phyloP scores from a whole-genome alignment of 257 asterid species.

The Rehmannia glutinosa region DNA sequence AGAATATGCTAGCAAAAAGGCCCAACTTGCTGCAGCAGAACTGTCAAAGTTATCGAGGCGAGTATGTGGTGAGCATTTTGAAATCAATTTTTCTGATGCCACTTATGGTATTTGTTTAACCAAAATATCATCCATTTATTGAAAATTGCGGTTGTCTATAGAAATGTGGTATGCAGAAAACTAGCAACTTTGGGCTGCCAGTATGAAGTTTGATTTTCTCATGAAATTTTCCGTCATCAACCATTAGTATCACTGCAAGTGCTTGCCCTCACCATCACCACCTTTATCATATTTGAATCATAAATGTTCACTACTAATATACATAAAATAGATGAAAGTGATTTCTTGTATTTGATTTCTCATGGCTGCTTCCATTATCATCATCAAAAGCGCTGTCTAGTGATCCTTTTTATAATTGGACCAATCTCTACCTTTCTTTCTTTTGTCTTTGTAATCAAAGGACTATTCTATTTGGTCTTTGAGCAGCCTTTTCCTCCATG shows the following conservation, averaged over 20 bases:
- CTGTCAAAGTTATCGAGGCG: slow-evolving; percentile 95
- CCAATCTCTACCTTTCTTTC: neutral
- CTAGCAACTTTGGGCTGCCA: neutral
- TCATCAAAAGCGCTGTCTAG: neutral
- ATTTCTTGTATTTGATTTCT: neutral
- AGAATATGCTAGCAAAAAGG: slow-evolving; percentile 93
- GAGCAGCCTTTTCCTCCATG: slow-evolving; percentile 6
- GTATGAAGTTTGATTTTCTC: neutral
- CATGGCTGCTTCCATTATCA: neutral
- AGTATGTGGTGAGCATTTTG: slow-evolving; percentile 79
- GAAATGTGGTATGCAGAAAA: slow-evolving; percentile 3
- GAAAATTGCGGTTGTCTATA: neutral
- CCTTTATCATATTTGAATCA: slow-evolving; percentile 6
- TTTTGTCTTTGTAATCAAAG: neutral
- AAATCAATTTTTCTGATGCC: slow-evolving; percentile 2
- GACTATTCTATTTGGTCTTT: neutral
- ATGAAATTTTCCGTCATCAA: neutral
- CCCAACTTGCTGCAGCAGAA: slow-evolving; percentile 99
- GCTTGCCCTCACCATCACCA: slow-evolving; percentile 6
- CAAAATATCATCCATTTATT: slow-evolving; percentile 12
- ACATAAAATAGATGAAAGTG: neutral
- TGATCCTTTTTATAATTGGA: neutral
- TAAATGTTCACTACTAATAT: neutral
- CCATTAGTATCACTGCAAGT: neutral
- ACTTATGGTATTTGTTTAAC: neutral